Evolutionary conservation across 768 basidiomycete genomes (phyloP), one percentile per base, ranked within the genome.

Genomic region (Calocybe gangraenosa): DNA sequence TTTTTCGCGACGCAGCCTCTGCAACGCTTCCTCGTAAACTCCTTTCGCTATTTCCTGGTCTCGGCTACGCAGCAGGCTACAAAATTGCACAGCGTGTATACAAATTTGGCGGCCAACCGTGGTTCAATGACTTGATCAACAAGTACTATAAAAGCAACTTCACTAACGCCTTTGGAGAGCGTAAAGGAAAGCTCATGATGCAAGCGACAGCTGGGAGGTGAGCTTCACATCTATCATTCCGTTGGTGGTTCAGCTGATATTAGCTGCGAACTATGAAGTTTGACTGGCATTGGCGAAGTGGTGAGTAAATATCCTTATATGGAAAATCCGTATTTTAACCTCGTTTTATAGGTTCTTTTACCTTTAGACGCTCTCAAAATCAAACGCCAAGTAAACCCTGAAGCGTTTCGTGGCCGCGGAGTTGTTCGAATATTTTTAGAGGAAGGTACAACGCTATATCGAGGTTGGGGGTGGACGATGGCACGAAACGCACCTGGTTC

Each of bases 381-480:
- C 67, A 97, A 96, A 72, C 86, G 93, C 42, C 95, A 99, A 71
- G 90, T 88, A 45, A 99, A 99, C 69, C 95, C 95, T 1, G 96
- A 97, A 58, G 95, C 95, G 1, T 92, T 99, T 81, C 87, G 91
- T 28, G 93, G 93, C 30, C 89, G 95, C 19, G 92, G 93, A 15
- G 76, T 93, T 54, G 51, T 96, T 44, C 85, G 87, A 43, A 92
- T 99, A 56, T 80, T 99, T 65, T 65, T 81, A 61, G 94, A 99
- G 55, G 95, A 98, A 62, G 92, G 93, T 46, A 79, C 87, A 7
- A 79, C 87, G 1, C 78, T 99, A 28, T 99, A 99, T 68, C 84
- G 93, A 51, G 95, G 95, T 21, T 96, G 94, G 92, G 94, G 94
- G 36, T 98, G 95, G 95, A 98, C 95, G 18, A 86, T 96, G 78